phyloP scores from a whole-genome alignment of 169 alveolate species.

The Plasmodium relictum region DNA sequence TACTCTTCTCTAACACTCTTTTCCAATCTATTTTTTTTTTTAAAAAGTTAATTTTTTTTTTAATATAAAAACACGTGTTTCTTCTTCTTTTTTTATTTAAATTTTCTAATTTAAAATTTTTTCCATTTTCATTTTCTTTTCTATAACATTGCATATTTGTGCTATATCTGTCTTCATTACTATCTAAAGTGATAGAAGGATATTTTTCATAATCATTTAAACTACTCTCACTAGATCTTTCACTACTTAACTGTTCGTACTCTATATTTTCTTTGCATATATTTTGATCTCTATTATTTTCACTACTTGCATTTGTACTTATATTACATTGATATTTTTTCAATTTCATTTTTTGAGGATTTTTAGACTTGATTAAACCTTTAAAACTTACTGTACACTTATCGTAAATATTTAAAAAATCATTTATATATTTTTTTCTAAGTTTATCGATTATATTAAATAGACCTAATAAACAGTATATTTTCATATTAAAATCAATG shows the following conservation, averaged over 20 bases:
- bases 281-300: not conserved
- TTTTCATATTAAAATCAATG: conserved; percentile 70
- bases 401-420: conserved; percentile 18
- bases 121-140: not conserved
- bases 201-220: not conserved
- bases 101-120: not conserved
- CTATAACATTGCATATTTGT: not conserved
- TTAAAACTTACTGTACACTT: conserved; percentile 40
- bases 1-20: conserved; percentile 36
- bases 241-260: not conserved
- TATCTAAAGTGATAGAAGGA: not conserved
- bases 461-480: conserved; percentile 39
- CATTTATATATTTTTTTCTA: conserved; percentile 23
- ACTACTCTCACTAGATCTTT: not conserved
- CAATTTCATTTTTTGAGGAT: not conserved
- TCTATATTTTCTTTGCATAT: not conserved
- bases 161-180: not conserved
- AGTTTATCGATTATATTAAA: conserved; percentile 61
- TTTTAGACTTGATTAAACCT: conserved; percentile 25
- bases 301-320: conserved; percentile 6
- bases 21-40: conserved; percentile 46
- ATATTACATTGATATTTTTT: not conserved
- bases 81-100: conserved; percentile 10
- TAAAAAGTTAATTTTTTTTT: conserved; percentile 16
- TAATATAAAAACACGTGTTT: conserved; percentile 68